These are phyloP conservation scores for Dioscorea dumetorum DNA, from an alignment of 106 monocot species.

Conservation along the genomic window DNA sequence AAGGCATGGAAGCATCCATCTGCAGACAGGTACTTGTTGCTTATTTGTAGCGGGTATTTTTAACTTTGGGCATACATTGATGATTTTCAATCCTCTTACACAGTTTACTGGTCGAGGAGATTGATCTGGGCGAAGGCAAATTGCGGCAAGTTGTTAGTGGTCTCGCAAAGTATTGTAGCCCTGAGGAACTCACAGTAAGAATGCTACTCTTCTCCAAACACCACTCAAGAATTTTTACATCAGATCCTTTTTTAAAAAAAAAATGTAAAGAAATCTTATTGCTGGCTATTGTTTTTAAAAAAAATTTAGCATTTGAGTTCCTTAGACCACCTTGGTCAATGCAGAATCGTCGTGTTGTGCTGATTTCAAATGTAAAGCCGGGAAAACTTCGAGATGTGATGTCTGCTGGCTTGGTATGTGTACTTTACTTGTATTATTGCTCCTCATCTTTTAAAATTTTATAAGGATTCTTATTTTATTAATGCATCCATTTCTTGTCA, in stretches of 20 bases:
- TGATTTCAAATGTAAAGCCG: conserved; percentile 97
- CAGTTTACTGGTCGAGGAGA: conserved; percentile 95
- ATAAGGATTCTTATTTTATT: background rate
- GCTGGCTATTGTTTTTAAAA: background rate
- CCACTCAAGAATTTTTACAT: too few species aligned
- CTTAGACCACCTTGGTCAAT: conserved; percentile 2
- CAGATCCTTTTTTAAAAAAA: too few species aligned
- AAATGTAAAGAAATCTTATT: background rate
- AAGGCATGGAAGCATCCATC: conserved; percentile 98
- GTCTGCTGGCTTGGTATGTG: conserved; percentile 88
- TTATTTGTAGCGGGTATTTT: background rate
- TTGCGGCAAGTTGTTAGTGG: conserved; percentile 95
- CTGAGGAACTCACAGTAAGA: conserved; percentile 77
- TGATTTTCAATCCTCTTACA: conserved; percentile 8
- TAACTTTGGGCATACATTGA: background rate
- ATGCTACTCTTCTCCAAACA: background rate
- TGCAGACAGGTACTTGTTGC: conserved; percentile 71
- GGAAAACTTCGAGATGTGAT: conserved; percentile 90
- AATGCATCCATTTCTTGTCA: background rate
- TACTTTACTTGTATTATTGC: background rate
- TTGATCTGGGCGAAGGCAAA: conserved; percentile 81
- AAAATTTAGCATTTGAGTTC: background rate
- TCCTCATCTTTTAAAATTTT: background rate
- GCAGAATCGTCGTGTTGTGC: conserved; percentile 77
- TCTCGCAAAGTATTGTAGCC: conserved; percentile 83